These are phyloP conservation scores for Amphichorda felina DNA, from an alignment of 2,329 filamentous ascomycete species.

Conservation along the genomic window DNA sequence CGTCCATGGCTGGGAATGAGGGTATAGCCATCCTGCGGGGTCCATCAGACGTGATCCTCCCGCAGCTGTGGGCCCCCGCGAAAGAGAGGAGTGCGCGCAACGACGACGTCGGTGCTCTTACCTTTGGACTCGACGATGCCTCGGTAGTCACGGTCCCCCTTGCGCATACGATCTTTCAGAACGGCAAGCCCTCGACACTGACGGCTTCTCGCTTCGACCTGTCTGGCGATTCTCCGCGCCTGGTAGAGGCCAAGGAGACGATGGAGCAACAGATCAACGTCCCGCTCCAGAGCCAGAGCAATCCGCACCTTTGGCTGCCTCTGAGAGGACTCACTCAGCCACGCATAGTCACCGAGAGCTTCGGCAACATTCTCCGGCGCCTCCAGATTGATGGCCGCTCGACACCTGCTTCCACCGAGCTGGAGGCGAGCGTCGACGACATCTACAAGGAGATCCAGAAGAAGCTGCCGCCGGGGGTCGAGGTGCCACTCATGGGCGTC, in stretches of 20 bases:
- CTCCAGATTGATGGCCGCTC: constrained; percentile 35
- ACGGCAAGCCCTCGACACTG: constrained; percentile 49
- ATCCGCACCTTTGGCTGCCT: constrained; percentile 24
- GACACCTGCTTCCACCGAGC: constrained; percentile 56
- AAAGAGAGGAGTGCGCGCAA: too few species aligned
- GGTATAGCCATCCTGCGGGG: constrained; percentile 44
- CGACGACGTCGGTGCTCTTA: constrained; percentile 28
- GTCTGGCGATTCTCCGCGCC: not conserved
- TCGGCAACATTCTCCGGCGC: constrained; percentile 69
- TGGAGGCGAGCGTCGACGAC: constrained; percentile 52
- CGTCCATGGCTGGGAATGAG: constrained; percentile 13
- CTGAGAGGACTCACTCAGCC: constrained; percentile 52
- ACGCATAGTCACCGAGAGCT: constrained; percentile 48
- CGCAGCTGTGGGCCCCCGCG: constrained; percentile 29
- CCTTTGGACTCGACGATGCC: constrained; percentile 23
- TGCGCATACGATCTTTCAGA: constrained; percentile 69
- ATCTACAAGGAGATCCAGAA: constrained; percentile 33
- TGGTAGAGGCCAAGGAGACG: not conserved
- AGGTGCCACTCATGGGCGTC: constrained; percentile 42
- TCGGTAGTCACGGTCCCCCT: constrained; percentile 46
- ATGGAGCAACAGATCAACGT: constrained; percentile 21
- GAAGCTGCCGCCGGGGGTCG: not conserved
- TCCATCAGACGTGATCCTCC: constrained; percentile 25
- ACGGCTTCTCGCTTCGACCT: constrained; percentile 22
- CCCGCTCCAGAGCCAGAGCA: constrained; percentile 8